Evolutionary conservation across 805 yeast species (phyloP).

Genomic region (Monosporozyma solicola): DNA sequence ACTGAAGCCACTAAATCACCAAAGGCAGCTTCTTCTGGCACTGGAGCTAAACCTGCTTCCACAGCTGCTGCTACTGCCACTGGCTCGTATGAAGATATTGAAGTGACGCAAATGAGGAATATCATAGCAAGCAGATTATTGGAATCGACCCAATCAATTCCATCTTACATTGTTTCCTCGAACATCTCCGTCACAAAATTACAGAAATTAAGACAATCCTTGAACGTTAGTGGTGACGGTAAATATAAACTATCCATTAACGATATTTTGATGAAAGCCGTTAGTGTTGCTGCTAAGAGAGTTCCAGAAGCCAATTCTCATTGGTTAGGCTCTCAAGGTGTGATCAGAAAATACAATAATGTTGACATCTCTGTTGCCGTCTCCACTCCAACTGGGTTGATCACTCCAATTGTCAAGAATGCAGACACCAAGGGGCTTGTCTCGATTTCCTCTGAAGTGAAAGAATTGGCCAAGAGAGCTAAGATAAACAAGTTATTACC

Average conservation of each 20-base stretch:
- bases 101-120: constrained; percentile 86
- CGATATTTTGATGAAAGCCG: constrained; percentile 89
- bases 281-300: constrained; percentile 79
- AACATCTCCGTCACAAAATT: constrained; percentile 80
- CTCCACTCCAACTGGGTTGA: constrained; percentile 93
- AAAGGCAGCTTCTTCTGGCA: constrained; percentile 28
- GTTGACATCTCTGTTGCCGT: constrained; percentile 98
- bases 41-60: constrained; percentile 29
- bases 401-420: constrained; percentile 89
- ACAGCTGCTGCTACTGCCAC: constrained; percentile 42
- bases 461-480: constrained; percentile 94
- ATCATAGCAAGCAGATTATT: constrained; percentile 84
- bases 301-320: constrained; percentile 93
- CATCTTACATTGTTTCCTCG: constrained; percentile 88
- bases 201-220: constrained; percentile 82
- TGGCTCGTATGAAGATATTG: constrained; percentile 68
- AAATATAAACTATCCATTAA: constrained; percentile 86
- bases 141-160: constrained; percentile 77
- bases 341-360: constrained; percentile 81
- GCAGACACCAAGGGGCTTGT: constrained; percentile 85
- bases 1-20: constrained; percentile 31
- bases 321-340: constrained; percentile 83
- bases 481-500: constrained; percentile 88
- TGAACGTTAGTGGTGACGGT: constrained; percentile 78
- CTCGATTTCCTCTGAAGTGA: constrained; percentile 70